Conservation (phyloP, 805 yeast genomes). For the Yarrowia phangngaensis region DNA sequence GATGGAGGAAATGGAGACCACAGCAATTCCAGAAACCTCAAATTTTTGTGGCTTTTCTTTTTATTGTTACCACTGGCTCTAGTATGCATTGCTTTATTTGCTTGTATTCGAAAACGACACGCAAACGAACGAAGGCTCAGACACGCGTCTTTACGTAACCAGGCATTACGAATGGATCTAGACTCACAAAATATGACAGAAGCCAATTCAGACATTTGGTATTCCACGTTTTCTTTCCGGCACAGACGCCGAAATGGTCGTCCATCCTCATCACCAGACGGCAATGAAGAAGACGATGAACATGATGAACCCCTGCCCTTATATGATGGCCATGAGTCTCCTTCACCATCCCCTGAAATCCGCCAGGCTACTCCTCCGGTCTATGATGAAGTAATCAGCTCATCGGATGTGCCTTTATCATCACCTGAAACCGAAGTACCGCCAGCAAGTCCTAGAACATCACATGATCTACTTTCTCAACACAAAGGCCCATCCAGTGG, state of each 20-base stretch:
- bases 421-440: too few species aligned
- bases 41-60: conserved; percentile 24
- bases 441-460: too few species aligned
- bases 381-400: conserved; percentile 12
- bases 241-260: conserved; percentile 8
- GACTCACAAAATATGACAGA: conserved; percentile 13
- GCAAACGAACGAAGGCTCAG: conserved; percentile 4
- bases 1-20: conserved; percentile 2
- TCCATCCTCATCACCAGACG: not conserved
- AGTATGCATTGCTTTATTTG: conserved; percentile 14
- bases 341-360: conserved; percentile 5
- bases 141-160: conserved; percentile 15
- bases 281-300: not conserved
- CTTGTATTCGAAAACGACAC: conserved; percentile 14
- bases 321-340: conserved; percentile 18
- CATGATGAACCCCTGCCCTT: conserved; percentile 17
- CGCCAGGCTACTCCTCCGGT: conserved; percentile 21
- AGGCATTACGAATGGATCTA: conserved; percentile 14
- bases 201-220: conserved; percentile 11
- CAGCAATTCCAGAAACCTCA: conserved; percentile 21
- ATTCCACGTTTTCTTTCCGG: conserved; percentile 18
- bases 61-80: conserved; percentile 20
- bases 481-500: too few species aligned
- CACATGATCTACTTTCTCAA: too few species aligned
- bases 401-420: not conserved